Conservation (phyloP, 768 basidiomycete species). For the Kondoa subrosea region DNA sequence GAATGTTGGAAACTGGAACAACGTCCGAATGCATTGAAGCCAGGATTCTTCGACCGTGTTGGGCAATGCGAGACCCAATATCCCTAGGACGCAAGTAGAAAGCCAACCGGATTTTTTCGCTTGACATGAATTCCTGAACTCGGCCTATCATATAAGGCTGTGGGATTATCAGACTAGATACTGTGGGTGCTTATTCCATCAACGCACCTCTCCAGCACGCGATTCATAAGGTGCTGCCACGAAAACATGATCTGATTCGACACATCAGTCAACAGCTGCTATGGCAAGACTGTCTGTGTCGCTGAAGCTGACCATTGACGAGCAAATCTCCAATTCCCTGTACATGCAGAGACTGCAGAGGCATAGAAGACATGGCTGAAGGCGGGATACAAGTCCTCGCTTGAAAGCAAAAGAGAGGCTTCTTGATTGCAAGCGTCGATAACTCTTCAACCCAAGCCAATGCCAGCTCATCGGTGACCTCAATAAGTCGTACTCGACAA, state of each 20-base stretch:
- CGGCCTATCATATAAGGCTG: conserved; percentile 89
- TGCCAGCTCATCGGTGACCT: not conserved
- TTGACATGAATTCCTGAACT: conserved; percentile 35
- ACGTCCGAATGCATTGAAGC: conserved; percentile 94
- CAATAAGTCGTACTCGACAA: too few species aligned
- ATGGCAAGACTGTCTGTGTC: not conserved
- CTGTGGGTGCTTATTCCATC: not conserved
- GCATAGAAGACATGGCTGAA: too few species aligned
- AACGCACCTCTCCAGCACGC: conserved; percentile 55
- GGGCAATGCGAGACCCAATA: conserved; percentile 75
- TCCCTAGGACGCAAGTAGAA: conserved; percentile 96
- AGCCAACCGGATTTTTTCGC: conserved; percentile 52
- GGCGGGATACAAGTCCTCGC: too few species aligned
- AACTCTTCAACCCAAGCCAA: not conserved
- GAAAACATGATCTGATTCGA: conserved; percentile 71
- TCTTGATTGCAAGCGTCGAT: not conserved
- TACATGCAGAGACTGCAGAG: not conserved
- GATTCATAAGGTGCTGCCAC: conserved; percentile 83
- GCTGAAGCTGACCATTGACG: not conserved
- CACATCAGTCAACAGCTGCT: not conserved
- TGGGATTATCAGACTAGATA: not conserved
- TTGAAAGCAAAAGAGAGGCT: too few species aligned
- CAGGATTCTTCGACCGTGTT: conserved; percentile 77
- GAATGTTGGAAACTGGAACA: conserved; percentile 82
- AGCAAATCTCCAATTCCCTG: not conserved